Percentiles rank a stretch among this genome's conserved stretches.
phyloP scores from a whole-genome alignment of 179 eudicot species.

The Heliamphora pulchella region DNA sequence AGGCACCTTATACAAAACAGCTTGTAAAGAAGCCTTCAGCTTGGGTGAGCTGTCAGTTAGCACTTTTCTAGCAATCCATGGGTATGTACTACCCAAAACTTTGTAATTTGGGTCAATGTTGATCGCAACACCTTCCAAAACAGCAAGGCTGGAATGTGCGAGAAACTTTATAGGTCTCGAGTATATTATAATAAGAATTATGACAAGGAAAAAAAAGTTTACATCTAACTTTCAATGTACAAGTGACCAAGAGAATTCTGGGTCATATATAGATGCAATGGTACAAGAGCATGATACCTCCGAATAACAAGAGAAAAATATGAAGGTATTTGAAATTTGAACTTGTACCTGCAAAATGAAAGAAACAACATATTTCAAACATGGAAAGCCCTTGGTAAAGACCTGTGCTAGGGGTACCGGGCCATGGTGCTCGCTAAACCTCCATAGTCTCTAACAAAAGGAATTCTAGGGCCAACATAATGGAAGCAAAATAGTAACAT shows the following conservation, averaged over 20 bases:
- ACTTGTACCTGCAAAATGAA: slow-evolving; percentile 64
- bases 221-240: background rate
- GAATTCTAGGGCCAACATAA: background rate
- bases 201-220: background rate
- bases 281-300: slow-evolving; percentile 42
- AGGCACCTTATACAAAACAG: slow-evolving; percentile 78
- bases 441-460: no score
- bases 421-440: no score
- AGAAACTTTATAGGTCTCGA: background rate
- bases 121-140: slow-evolving; percentile 91
- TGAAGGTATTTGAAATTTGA: slow-evolving; percentile 89
- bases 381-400: background rate
- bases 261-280: background rate
- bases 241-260: no score
- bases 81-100: slow-evolving; percentile 93
- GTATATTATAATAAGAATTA: background rate
- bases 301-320: slow-evolving; percentile 88
- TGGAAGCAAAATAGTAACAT: background rate
- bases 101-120: slow-evolving; percentile 72
- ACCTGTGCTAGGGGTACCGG: no score
- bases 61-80: slow-evolving; percentile 92
- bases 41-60: slow-evolving; percentile 75
- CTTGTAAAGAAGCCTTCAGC: slow-evolving; percentile 60
- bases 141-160: slow-evolving; percentile 65
- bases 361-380: slow-evolving; percentile 8